Percentiles rank a stretch among this genome's conserved stretches.
Evolutionary conservation across 257 asterid species (phyloP).

Genomic region (Linaria vulgaris): DNA sequence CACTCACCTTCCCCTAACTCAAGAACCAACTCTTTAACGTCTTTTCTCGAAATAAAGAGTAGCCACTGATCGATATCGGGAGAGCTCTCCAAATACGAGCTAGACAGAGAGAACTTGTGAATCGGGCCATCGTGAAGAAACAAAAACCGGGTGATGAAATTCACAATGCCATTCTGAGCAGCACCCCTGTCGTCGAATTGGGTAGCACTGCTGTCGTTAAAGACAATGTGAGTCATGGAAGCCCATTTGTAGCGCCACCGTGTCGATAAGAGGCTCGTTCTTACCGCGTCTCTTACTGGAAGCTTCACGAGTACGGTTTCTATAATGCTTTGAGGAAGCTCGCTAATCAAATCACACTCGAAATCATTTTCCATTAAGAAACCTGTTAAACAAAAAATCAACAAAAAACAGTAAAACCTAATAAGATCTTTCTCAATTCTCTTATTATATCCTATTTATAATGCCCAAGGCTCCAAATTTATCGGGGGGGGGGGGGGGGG

Average conservation of each 20-base stretch:
- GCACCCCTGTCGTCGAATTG: constrained; percentile 34
- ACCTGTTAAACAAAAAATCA: background rate
- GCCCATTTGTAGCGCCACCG: constrained; percentile 92
- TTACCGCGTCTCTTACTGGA: constrained; percentile 70
- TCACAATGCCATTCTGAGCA: constrained; percentile 44
- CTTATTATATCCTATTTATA: too few relatives aligned
- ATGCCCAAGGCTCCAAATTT: too few relatives aligned
- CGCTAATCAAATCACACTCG: constrained; percentile 60
- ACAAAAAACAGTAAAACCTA: constrained; percentile 21
- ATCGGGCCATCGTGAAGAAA: constrained; percentile 88
- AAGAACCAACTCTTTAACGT: constrained; percentile 62
- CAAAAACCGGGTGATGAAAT: constrained; percentile 60
- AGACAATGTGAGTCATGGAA: constrained; percentile 59
- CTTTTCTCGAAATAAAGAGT: constrained; percentile 75
- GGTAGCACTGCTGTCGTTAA: constrained; percentile 54
- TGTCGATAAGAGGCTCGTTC: constrained; percentile 66
- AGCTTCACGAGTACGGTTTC: constrained; percentile 74
- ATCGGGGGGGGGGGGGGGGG: too few relatives aligned
- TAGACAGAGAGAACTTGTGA: constrained; percentile 62
- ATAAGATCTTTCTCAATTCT: too few relatives aligned
- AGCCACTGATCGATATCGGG: constrained; percentile 86
- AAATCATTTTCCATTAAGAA: constrained; percentile 42
- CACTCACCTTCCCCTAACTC: constrained; percentile 78
- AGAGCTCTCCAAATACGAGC: constrained; percentile 44
- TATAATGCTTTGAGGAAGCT: constrained; percentile 78